phyloP scores from a whole-genome alignment of 192 early-diverging fungal species.

The Diversispora epigaea region DNA sequence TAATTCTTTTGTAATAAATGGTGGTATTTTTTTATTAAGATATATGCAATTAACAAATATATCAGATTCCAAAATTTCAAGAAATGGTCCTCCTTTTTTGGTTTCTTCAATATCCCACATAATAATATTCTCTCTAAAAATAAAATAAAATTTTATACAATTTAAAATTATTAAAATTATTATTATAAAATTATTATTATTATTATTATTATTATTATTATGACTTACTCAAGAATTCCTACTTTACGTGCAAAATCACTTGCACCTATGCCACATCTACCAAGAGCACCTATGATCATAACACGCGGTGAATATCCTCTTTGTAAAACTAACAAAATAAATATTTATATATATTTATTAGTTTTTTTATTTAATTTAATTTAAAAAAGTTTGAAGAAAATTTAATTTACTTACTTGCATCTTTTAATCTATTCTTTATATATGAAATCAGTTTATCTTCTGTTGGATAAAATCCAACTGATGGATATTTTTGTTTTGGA shows the following conservation, averaged over 20 bases:
- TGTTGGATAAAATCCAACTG: constrained; percentile 80
- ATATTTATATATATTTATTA: no score
- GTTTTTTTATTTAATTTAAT: no score
- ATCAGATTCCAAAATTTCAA: constrained; percentile 82
- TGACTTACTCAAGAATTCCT: constrained; percentile 69
- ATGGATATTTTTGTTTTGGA: constrained; percentile 60
- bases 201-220: no score
- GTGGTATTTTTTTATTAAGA: constrained; percentile 86
- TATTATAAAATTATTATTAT: neutral
- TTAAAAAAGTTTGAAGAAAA: neutral
- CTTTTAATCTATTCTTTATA: constrained; percentile 61
- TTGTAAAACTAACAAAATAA: no score
- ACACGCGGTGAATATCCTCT: constrained; percentile 64
- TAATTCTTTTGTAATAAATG: constrained; percentile 86
- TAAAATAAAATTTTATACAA: neutral
- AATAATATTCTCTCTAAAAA: constrained; percentile 67
- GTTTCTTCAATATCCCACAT: constrained; percentile 97
- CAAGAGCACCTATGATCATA: constrained; percentile 98
- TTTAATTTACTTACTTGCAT: constrained; percentile 52
- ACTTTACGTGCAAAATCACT: constrained; percentile 76
- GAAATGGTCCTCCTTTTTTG: constrained; percentile 87
- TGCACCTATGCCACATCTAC: constrained; percentile 92
- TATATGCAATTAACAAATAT: constrained; percentile 99
- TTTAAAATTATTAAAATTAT: neutral
- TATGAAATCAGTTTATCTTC: constrained; percentile 75